Evolutionary conservation across 495 filamentous ascomycete genomes (phyloP), one percentile per base, ranked within the genome.

Genomic region (Lepraria neglecta): DNA sequence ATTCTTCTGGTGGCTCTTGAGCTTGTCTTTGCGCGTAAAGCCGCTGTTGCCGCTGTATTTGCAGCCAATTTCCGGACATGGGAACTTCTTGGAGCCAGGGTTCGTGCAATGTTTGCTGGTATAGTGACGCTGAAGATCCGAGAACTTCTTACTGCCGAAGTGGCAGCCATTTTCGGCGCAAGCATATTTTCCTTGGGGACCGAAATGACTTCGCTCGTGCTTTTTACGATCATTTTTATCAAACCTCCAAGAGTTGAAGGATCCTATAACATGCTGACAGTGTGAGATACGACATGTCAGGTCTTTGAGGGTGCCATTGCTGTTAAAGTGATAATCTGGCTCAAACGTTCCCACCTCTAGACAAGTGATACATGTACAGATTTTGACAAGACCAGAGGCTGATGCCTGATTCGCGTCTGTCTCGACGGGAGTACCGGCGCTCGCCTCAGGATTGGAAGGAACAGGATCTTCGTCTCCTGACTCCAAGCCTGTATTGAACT

Each of bases 1-100:
- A 14, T 52, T 58, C 19, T 35, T 9, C 7, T 56, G 54, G 46
- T 65, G 63, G 27, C 35, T 53, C 15, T 56, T 53, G 9, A 62
- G 63, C 35, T 65, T 65, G 35, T 65, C 63, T 38, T 65, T 62
- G 24, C 63, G 63, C 5, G 21, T 35, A 45, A 61, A 61, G 3
- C 35, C 58, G 27, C 61, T 60, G 19, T 60, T 44, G 30, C 62
- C 62, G 6, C 57, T 46, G 28, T 17, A 46, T 24, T 58, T 42
- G 33, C 59, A 65, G 15, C 58, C 59, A 21, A 47, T 30, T 27
- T 48, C 42, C 1, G 43, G 58, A 43, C 63, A 65, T 5, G 58
- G 31, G 12, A 33, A 52, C 7, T 30, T 51, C 14, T 19, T 15
- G 4, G 59, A 31, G 17, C 38, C 21, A 11, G 38, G 42, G 12